Base-by-base conservation (phyloP, 2,329 filamentous ascomycete genomes). In the Ceratocystis colombiana region DNA sequence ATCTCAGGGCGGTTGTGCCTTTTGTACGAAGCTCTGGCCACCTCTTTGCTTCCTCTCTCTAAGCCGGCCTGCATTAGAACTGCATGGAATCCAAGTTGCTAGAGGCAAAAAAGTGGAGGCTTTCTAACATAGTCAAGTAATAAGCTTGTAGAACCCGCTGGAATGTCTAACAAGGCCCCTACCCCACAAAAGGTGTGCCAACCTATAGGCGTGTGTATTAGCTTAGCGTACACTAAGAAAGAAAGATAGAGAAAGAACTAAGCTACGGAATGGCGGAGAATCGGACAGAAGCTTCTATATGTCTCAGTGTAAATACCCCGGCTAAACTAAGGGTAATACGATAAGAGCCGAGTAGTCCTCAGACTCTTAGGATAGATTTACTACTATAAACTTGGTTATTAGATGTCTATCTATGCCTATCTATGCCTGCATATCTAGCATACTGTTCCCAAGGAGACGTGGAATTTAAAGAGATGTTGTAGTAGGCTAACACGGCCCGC, bases 221-320 rank as follows among this genome's bases (percentile, higher is more conserved):
- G 48, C 48, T 53, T 12, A 25, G 15, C 20, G 2, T 3, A n/a
- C 46, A n/a, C 45, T 48, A n/a, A 41, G 37, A 41, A 22, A 22
- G 22, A 22, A 41, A 41, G 37, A 12, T 12, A 41, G 3, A 3
- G 37, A 3, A 41, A 41, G 37, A 12, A 25, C 50, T 3, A 22
- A 28, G 50, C n/a, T 55, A 55, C 8, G 59, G 66, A 67, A 67
- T 20, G 28, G 41, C 64, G 44, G 55, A 67, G 66, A 67, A 67
- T 53, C 62, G 20, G 7, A 67, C 12, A 67, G 66, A 67, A 67
- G 66, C 66, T 67, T 67, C 66, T 41, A 67, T 61, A 3, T 7
- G 48, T 25, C 20, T 53, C 25, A 3, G 28, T 30, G 12, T 33
- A 12, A 28, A 12, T 37, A 4, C 15, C 5, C 2, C 25, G 62